Evolutionary conservation across 139 green algal species (phyloP), one percentile per base, ranked within the genome.

Genomic region (Chlorella vulgaris): DNA sequence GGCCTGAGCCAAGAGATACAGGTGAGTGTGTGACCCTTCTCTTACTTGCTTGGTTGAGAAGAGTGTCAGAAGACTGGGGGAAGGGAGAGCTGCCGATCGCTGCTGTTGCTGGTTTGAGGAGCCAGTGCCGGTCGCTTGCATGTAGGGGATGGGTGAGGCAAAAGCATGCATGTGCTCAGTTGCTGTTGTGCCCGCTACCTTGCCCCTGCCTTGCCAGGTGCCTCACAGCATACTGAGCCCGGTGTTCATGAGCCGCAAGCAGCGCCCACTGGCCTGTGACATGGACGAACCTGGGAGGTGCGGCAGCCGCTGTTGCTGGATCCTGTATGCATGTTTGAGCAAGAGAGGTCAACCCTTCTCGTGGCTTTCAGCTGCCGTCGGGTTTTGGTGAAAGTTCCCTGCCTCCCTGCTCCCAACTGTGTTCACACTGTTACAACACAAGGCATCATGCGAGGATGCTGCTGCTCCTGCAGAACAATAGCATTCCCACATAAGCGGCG

Each of bases 251-350:
- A 83, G 62, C 40, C 36, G 43, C 29, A 77, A 77, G 24, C 50
- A 51, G 19, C 74, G 65, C 5, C 26, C 60, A 0, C 77, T 86
- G 74, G 51, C 78, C 58, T 86, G 82, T 28, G 82, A 86, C 15
- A 55, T 86, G 33, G 82, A 86, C 33, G 82, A 86, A 3, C 82
- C 82, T 28, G 74, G 66, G 29, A 74, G 70, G 71, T 51, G 36
- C 13, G 43, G 62, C 26, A 24, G 38, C 65, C 15, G 47, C 13
- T 58, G 13, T 24, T 10, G 47, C 47, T 58, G 47, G 47, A 15
- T 15, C 10, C 47, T 58, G 47, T 15, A 58, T 58, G 47, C 15
- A 58, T n/a, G n/a, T n/a, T n/a, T n/a, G n/a, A 55, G 47, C 47
- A 55, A 15, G 47, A 55, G 13, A n/a, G n/a, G n/a, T n/a, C n/a